These are phyloP conservation scores for Sonneratia caseolaris DNA, from an alignment of 345 rosid genomes.

Conservation along the genomic window DNA sequence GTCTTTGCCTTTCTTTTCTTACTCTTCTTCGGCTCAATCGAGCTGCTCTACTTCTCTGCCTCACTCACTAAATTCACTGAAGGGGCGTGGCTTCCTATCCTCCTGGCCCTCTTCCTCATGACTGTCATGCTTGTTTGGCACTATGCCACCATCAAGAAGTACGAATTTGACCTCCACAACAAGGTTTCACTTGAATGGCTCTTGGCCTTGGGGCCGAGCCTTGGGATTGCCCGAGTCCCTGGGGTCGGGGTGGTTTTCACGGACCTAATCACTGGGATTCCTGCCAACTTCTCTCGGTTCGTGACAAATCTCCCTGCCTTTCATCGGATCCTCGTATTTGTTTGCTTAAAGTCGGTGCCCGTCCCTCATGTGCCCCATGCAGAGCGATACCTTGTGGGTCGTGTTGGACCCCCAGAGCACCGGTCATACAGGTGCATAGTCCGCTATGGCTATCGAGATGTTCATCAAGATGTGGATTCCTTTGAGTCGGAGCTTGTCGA, in stretches of 20 bases:
- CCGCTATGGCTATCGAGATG: slow-evolving; percentile 51
- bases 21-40: slow-evolving; percentile 76
- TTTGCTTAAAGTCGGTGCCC: slow-evolving; percentile 89
- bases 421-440: slow-evolving; percentile 49
- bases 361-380: slow-evolving; percentile 83
- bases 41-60: slow-evolving; percentile 94
- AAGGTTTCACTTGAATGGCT: slow-evolving; percentile 98
- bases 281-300: slow-evolving; percentile 95
- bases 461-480: slow-evolving; percentile 45
- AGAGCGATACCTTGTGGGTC: slow-evolving; percentile 89
- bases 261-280: slow-evolving; percentile 87
- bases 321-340: slow-evolving; percentile 81
- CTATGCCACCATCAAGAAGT: slow-evolving; percentile 80
- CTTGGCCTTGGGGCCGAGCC: slow-evolving; percentile 80
- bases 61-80: slow-evolving; percentile 90
- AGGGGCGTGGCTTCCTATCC: slow-evolving; percentile 99
- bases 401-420: slow-evolving; percentile 72
- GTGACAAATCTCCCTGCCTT: slow-evolving; percentile 98
- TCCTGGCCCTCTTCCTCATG: slow-evolving; percentile 77
- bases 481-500: slow-evolving; percentile 37
- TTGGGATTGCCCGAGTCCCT: slow-evolving; percentile 85
- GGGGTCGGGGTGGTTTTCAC: slow-evolving; percentile 95
- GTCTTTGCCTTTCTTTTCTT: slow-evolving; percentile 62
- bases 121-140: slow-evolving; percentile 96
- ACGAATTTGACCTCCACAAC: slow-evolving; percentile 91